Evolutionary conservation across 106 monocot species (phyloP).

Genomic region (Phalaenopsis equestris): DNA sequence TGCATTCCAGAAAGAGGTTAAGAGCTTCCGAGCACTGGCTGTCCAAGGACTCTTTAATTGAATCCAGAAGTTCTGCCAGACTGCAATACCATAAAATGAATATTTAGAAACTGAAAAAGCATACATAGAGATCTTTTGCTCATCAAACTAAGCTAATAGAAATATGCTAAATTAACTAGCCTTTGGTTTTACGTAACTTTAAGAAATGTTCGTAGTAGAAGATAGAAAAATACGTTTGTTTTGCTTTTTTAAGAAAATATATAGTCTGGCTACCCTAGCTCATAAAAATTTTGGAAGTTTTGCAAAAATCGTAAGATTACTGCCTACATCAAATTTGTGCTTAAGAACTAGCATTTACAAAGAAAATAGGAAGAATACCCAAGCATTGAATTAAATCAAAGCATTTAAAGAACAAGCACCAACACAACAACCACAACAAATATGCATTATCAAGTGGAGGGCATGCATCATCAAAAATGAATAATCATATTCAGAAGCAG

Average conservation of each 20-base stretch:
- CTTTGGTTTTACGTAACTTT: neutral
- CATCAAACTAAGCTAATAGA: neutral
- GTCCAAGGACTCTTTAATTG: constrained; percentile 81
- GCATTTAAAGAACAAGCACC: neutral
- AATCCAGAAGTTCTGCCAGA: constrained; percentile 73
- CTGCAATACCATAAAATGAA: constrained; percentile 27
- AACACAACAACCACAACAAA: neutral
- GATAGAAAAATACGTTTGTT: neutral
- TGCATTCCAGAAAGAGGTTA: constrained; percentile 50
- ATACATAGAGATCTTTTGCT: neutral
- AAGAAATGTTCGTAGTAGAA: neutral
- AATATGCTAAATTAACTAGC: neutral
- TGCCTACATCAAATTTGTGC: too few species aligned
- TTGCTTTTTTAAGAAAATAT: neutral
- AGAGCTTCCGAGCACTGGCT: constrained; percentile 39
- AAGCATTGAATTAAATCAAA: neutral
- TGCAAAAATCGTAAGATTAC: too few species aligned
- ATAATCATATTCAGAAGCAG: neutral
- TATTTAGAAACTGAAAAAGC: neutral
- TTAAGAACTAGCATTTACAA: too few species aligned
- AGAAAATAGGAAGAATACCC: neutral
- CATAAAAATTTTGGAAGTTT: neutral
- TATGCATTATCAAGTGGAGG: neutral
- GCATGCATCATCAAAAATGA: neutral
- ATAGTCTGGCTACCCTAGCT: neutral